Evolutionary conservation across 306 rosid species (phyloP), one percentile per base, ranked within the genome.

Genomic region (Vachellia collinsii): DNA sequence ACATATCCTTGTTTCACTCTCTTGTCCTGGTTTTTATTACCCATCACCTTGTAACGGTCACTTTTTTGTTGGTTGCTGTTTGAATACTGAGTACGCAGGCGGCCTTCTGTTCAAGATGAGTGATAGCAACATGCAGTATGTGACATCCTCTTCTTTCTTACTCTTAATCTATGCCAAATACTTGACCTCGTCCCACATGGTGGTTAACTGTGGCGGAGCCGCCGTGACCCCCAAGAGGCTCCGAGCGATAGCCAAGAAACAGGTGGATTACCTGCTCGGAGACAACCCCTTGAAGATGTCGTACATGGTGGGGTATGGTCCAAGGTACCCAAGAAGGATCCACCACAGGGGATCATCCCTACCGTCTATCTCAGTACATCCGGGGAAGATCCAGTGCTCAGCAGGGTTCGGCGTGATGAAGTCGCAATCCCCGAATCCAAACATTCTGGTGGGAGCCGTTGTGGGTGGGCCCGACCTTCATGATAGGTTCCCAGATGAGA

Each of bases 271-370:
- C 82, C 75, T 94, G 71, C 85, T 94, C 4, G 98, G 98, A 44
- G 97, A 94, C 78, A 94, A 94, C 84, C 98, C 98, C 0, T 41
- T 86, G 85, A 91, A 81, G 81, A 94, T 92, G 97, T 94, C 98
- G 3, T 94, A 88, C 86, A 94, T 94, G 98, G 98, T 94, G 79
- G 98, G 98, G 62, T 92, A 92, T 76, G 98, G 98, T 8, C 78
- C 90, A 63, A 77, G 91, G 70, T 94, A 84, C 90, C 97, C 98
- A 10, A 87, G 13, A 61, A 92, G 97, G 91, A 91, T 94, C 13
- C 98, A 94, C 84, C 97, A 94, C 85, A 88, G 98, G 83, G 97
- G 94, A 3, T 87, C 97, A 81, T 94, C 98, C 0, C 88, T 92
- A 0, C 97, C 96, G 48, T 90, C 93, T 53, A 14, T 86, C 47